Base-by-base conservation (phyloP, 768 basidiomycete genomes). In the Agrocybe chaxingu region DNA sequence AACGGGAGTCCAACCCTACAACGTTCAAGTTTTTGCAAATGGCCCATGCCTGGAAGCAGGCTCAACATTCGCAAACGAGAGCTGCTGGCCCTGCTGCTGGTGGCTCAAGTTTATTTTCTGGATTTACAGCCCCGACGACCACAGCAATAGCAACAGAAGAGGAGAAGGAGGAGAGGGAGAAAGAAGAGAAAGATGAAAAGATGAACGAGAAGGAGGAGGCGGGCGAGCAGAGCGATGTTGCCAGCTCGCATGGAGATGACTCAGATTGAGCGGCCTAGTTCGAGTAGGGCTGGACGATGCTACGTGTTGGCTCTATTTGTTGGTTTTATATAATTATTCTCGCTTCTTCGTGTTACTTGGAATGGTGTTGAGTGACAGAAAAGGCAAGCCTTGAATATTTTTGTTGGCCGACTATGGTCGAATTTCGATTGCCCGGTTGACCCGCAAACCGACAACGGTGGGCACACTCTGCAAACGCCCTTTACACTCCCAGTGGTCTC, bases 1-100 rank as follows among this genome's bases (percentile, higher is more conserved):
- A 97, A 62, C 80, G 87, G 46, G 95, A 96, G 62, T 82, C 87
- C 41, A 96, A 97, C 61, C 92, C 95, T 0, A 86, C 92, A 0
- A 82, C 91, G 0, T 96, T 94, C 85, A 96, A 94, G 62, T 94
- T 98, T 76, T 74, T 98, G 64, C 88, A 95, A 65, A 92, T 89
- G 78, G 96, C 96, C 0, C 93, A 95, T 63, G 87, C 86, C 0
- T 98, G 95, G 95, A 87, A 86, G 59, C 75, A 70, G 47, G 61
- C 80, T 1, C 93, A 97, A 66, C 95, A 95, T 59, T 94, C 96
- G 67, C 82, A 84, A 53, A 88, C 88, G 51, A 91, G 93, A 64
- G 92, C 89, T 57, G 92, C 96, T 53, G 81, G 91, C 35, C 87
- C 89, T 46, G 77, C 80, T 18, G 85, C 88, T 3, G 76, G 94